A percentile compares a stretch with the other conserved stretches of the same genome.
These are phyloP conservation scores for Saussurea involucrata DNA, from an alignment of 129 eudicot species.

Conservation along the genomic window DNA sequence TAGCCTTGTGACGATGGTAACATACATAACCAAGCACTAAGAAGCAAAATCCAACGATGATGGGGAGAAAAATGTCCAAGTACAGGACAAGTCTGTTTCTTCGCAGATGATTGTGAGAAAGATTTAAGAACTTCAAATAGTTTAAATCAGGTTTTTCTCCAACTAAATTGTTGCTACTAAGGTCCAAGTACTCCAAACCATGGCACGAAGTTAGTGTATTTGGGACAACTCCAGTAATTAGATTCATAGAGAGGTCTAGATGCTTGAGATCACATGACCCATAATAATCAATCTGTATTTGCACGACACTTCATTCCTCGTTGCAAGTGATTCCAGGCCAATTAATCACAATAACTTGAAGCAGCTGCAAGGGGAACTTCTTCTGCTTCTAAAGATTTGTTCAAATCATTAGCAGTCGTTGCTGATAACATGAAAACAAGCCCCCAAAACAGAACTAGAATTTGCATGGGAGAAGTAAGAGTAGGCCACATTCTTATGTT, in stretches of 20 bases:
- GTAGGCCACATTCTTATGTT: too few relatives aligned
- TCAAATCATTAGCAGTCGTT: not conserved
- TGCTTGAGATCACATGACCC: too few relatives aligned
- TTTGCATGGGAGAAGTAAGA: too few relatives aligned
- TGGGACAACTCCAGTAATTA: not conserved
- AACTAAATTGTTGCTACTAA: conserved; percentile 4
- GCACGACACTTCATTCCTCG: too few relatives aligned
- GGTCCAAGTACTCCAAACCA: conserved; percentile 2
- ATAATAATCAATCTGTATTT: not conserved
- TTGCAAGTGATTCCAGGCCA: too few relatives aligned
- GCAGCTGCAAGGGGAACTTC: not conserved
- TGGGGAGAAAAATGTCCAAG: not conserved
- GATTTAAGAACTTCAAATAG: not conserved
- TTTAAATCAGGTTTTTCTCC: not conserved
- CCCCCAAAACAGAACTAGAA: not conserved
- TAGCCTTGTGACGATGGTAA: not conserved
- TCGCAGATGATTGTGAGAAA: not conserved
- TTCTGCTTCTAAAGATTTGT: not conserved
- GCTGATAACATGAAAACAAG: not conserved
- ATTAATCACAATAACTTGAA: not conserved
- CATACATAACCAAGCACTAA: not conserved
- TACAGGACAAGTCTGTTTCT: not conserved
- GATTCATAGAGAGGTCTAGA: too few relatives aligned
- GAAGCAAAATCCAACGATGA: not conserved
- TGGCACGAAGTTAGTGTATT: not conserved